Conservation (phyloP, 2,329 filamentous ascomycete genomes). For the Penicillium sp. region DNA sequence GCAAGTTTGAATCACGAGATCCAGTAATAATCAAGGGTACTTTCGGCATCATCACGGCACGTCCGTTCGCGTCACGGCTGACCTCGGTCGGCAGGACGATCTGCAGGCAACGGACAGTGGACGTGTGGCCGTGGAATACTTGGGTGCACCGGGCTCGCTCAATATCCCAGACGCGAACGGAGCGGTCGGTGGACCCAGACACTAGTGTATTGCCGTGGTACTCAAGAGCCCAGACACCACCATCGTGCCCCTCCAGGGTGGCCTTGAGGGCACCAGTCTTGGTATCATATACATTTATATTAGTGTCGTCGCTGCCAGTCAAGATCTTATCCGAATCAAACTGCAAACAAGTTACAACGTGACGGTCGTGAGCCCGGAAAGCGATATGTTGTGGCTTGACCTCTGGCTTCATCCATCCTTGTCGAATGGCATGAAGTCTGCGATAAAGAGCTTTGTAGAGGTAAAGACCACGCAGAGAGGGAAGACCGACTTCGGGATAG, state of each 20-base stretch:
- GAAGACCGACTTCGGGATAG: conserved; percentile 75
- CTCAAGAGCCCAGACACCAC: conserved; percentile 95
- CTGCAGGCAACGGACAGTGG: conserved; percentile 91
- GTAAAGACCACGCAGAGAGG: conserved; percentile 79
- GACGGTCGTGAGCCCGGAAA: conserved; percentile 91
- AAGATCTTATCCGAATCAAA: conserved; percentile 98
- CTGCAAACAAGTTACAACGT: conserved; percentile 96
- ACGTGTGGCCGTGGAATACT: conserved; percentile 96
- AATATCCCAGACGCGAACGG: conserved; percentile 99
- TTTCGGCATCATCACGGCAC: conserved; percentile 83
- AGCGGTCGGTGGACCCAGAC: conserved; percentile 92
- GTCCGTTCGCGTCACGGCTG: conserved; percentile 69
- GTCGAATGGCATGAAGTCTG: conserved; percentile 84
- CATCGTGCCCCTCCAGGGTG: conserved; percentile 89
- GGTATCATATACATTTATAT: conserved; percentile 97
- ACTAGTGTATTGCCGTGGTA: conserved; percentile 95
- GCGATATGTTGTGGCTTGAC: conserved; percentile 88
- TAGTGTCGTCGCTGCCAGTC: conserved; percentile 94
- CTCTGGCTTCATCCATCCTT: conserved; percentile 84
- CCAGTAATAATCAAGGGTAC: conserved; percentile 97
- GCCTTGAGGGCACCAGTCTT: conserved; percentile 84
- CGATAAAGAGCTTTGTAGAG: conserved; percentile 96
- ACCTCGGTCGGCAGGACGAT: conserved; percentile 86
- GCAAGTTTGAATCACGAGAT: conserved; percentile 87
- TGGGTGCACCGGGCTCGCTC: conserved; percentile 90